Evolutionary conservation across 2,329 filamentous ascomycete genomes (phyloP).

Genomic region (Dothideomycetes sp.): DNA sequence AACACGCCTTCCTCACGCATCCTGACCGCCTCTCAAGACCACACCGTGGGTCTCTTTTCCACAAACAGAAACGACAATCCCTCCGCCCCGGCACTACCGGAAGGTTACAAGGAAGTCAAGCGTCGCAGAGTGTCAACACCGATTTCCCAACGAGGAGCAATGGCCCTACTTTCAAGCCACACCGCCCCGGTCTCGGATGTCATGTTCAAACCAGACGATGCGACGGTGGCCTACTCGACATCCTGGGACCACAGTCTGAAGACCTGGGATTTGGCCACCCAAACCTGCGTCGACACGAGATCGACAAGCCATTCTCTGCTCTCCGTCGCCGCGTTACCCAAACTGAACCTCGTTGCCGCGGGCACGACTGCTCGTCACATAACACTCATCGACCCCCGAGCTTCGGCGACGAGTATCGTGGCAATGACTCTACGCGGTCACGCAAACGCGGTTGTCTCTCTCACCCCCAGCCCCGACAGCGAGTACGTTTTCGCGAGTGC

Average conservation of each 20-base stretch:
- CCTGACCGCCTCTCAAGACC: slow-evolving; percentile 76
- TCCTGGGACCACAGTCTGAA: slow-evolving; percentile 86
- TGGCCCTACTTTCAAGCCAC: slow-evolving; percentile 65
- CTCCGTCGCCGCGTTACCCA: slow-evolving; percentile 64
- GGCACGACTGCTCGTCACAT: slow-evolving; percentile 82
- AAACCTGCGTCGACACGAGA: slow-evolving; percentile 67
- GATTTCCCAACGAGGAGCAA: slow-evolving; percentile 63
- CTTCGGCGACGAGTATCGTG: slow-evolving; percentile 62
- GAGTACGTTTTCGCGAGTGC: slow-evolving; percentile 70
- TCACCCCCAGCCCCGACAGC: slow-evolving; percentile 54
- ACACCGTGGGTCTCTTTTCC: slow-evolving; percentile 81
- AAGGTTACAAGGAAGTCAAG: slow-evolving; percentile 60
- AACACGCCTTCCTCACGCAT: slow-evolving; percentile 66
- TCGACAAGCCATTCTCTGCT: slow-evolving; percentile 77
- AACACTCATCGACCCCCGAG: slow-evolving; percentile 84
- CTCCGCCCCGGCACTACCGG: slow-evolving; percentile 57
- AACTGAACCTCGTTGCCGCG: slow-evolving; percentile 55
- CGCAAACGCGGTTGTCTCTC: slow-evolving; percentile 59
- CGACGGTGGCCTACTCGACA: slow-evolving; percentile 81
- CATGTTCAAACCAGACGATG: slow-evolving; percentile 75
- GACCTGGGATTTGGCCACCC: slow-evolving; percentile 84
- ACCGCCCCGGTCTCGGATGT: slow-evolving; percentile 66
- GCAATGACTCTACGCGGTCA: slow-evolving; percentile 91
- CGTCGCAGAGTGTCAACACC: slow-evolving; percentile 56
- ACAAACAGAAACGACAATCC: slow-evolving; percentile 68